A percentile compares a stretch with the other conserved stretches of the same genome.
Evolutionary conservation across 2,329 filamentous ascomycete species (phyloP).

Genomic region (Rosellinia necatrix): DNA sequence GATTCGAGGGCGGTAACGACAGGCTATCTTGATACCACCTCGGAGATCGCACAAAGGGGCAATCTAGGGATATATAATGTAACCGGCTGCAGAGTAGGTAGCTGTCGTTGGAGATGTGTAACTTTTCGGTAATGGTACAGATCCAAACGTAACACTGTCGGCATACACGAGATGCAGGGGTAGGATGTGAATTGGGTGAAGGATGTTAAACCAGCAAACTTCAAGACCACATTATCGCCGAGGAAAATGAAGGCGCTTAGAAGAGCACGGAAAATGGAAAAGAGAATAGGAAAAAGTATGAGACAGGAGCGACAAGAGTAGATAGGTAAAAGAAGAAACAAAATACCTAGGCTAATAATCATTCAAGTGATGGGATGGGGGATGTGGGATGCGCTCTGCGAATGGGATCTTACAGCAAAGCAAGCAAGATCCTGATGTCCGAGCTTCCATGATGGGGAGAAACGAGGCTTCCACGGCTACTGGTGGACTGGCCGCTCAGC

Average conservation of each 20-base stretch:
- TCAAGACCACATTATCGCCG: slow-evolving; percentile 13
- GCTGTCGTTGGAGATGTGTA: neutral
- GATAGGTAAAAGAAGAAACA: slow-evolving; percentile 19
- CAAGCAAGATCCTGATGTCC: slow-evolving; percentile 18
- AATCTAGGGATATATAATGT: neutral
- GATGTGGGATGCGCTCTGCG: neutral
- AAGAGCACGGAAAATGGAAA: slow-evolving; percentile 28
- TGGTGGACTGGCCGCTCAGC: neutral
- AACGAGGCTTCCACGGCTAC: slow-evolving; percentile 26
- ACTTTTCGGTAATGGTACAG: neutral
- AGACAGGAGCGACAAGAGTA: slow-evolving; percentile 6
- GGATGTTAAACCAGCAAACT: slow-evolving; percentile 18
- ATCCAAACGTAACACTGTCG: neutral
- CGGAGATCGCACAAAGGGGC: neutral
- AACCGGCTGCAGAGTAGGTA: neutral
- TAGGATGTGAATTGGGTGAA: slow-evolving; percentile 3
- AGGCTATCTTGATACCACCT: neutral
- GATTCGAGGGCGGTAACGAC: neutral
- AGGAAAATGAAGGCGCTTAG: slow-evolving; percentile 10
- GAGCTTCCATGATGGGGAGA: slow-evolving; percentile 16
- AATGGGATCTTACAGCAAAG: slow-evolving; percentile 2
- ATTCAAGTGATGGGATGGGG: slow-evolving; percentile 1
- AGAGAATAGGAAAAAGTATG: slow-evolving; percentile 14
- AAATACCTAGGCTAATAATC: neutral
- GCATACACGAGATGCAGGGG: neutral